Evolutionary conservation across 441 rosid species (phyloP), one percentile per base, ranked within the genome.

Genomic region (Adansonia madagascariensis): DNA sequence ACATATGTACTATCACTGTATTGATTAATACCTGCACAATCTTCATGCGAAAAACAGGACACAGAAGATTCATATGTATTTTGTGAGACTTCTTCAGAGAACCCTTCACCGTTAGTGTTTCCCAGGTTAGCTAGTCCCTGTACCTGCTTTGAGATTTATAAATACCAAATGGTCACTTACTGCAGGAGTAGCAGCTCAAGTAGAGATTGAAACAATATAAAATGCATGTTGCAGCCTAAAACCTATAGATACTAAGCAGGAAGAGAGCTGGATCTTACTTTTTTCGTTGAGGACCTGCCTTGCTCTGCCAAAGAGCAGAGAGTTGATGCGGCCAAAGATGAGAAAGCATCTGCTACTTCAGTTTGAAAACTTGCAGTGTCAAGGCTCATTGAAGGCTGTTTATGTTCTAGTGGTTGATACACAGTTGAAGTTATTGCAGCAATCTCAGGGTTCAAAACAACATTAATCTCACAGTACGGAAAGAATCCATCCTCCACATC

Each of bases 381-480:
- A 60, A 55, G 59, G 67, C 77, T 81, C 55, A 20, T 50, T 35
- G 71, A 60, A 44, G 81, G 78, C 18, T 52, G 18, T 69, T 56
- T 66, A 63, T 72, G 59, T 64, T 78, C 83, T 68, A 78, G 75
- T 27, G 75, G 76, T 72, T 66, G 82, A 46, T 77, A 76, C 52
- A 6, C 39, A 62, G 77, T 71, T 75, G 77, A 53, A 71, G 78
- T 74, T 75, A 65, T 67, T 66, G 49, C 75, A 71, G 74, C 74
- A 80, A 80, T 43, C 73, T 66, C 81, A 49, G 60, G 56, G 69
- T 57, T 80, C 64, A 79, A 82, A 63, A 84, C 89, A 64, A 86
- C 86, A 75, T 79, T 79, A 59, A 92, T 85, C 73, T 84, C 85
- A 71, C 98, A 97, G 78, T 89, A 97, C 39, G 91, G 98, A 75